Evolutionary conservation across 257 asterid species (phyloP).

Genomic region (Penstemon davidsonii): DNA sequence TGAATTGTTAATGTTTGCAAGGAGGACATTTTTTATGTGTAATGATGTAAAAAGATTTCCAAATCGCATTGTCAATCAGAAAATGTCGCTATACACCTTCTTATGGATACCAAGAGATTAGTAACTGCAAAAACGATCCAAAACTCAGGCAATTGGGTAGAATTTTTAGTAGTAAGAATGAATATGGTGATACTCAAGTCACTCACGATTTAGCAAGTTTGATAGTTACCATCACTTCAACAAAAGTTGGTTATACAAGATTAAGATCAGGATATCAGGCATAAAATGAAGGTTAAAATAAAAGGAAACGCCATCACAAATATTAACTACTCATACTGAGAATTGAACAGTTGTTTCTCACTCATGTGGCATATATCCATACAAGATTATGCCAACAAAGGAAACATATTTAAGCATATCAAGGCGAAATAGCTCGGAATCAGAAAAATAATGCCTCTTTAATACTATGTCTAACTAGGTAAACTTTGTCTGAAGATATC

Average conservation of each 20-base stretch:
- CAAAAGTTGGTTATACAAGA: not conserved
- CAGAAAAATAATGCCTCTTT: not conserved
- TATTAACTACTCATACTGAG: too few species aligned
- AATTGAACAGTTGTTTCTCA: too few species aligned
- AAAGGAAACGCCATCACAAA: too few species aligned
- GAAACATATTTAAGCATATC: not conserved
- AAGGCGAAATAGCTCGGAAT: not conserved
- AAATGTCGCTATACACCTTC: conserved; percentile 14
- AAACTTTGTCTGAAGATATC: too few species aligned
- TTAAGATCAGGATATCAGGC: too few species aligned
- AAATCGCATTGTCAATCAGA: too few species aligned
- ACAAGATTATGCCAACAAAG: not conserved
- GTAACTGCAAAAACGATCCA: not conserved
- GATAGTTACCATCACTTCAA: conserved; percentile 4
- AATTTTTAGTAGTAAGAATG: not conserved
- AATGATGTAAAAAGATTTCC: not conserved
- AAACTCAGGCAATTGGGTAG: not conserved
- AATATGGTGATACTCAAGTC: not conserved
- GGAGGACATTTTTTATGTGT: not conserved
- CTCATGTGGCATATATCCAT: too few species aligned
- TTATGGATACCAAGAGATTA: conserved; percentile 1
- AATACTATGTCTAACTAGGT: not conserved
- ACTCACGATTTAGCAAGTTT: not conserved
- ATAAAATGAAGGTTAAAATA: too few species aligned
- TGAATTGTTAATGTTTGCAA: too few species aligned